A percentile compares a stretch with the other conserved stretches of the same genome.
Evolutionary conservation across 176 grass and related monocot species (phyloP).

Genomic region (Elymus sibiricus): DNA sequence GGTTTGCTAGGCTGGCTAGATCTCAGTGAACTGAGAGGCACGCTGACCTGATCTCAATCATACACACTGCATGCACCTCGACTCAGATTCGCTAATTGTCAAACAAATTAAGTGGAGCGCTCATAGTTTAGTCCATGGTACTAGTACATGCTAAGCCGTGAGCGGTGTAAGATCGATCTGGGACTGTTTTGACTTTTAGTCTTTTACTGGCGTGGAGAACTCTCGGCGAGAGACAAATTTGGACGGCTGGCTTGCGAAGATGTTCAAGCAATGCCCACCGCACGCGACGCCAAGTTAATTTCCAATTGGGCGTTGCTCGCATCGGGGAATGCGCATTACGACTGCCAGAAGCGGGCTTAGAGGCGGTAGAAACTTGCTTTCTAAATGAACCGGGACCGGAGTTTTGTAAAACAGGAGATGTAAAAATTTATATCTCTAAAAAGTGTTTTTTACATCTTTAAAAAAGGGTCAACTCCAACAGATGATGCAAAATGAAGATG

Average conservation of each 20-base stretch:
- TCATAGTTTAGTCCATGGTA: neutral
- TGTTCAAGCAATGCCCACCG: neutral
- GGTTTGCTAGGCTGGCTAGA: neutral
- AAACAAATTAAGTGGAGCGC: neutral
- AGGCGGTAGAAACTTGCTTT: neutral
- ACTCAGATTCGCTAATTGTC: conserved; percentile 13
- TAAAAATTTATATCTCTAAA: too few relatives aligned
- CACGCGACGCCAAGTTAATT: neutral
- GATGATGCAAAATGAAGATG: too few relatives aligned
- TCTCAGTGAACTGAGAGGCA: neutral
- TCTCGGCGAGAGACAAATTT: neutral
- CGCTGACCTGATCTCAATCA: neutral
- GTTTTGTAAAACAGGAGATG: too few relatives aligned
- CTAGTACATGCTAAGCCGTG: too few relatives aligned
- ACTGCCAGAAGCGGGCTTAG: neutral
- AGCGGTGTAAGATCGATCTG: neutral
- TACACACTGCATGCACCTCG: neutral
- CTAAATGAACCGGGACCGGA: too few relatives aligned
- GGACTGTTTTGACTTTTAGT: conserved; percentile 16
- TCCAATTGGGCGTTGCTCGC: neutral
- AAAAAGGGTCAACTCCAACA: too few relatives aligned
- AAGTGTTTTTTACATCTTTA: too few relatives aligned
- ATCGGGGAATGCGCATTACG: neutral
- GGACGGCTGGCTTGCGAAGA: neutral
- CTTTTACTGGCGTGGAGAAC: neutral